Percentiles rank a stretch among this genome's conserved stretches.
These are phyloP conservation scores for Cyberlindnera mrakii DNA, from an alignment of 805 yeast species.

Conservation along the genomic window DNA sequence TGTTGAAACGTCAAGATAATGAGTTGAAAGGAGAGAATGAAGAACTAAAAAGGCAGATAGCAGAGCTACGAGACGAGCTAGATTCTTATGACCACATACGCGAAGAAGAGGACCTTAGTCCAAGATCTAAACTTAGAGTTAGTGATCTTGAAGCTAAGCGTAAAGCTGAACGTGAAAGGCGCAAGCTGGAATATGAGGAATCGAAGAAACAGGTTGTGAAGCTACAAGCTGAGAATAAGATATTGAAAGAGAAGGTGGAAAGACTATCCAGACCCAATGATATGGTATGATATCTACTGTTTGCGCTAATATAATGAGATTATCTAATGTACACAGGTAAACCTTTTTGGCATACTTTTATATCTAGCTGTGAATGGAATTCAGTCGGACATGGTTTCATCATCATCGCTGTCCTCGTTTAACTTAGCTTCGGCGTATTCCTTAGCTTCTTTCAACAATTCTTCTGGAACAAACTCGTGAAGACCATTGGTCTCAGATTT, in stretches of 20 bases:
- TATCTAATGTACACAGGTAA: neutral
- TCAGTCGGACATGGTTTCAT: constrained; percentile 32
- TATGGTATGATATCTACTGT: neutral
- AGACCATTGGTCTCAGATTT: constrained; percentile 67
- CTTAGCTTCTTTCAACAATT: constrained; percentile 74
- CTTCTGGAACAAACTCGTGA: constrained; percentile 78
- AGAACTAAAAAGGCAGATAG: constrained; percentile 9
- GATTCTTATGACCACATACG: constrained; percentile 11
- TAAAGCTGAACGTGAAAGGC: constrained; percentile 66
- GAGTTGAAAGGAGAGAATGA: constrained; percentile 1
- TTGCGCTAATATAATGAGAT: neutral
- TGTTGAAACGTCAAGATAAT: constrained; percentile 11
- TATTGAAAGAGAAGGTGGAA: constrained; percentile 27
- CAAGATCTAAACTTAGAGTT: constrained; percentile 43
- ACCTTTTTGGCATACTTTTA: neutral
- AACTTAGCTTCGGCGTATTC: constrained; percentile 78
- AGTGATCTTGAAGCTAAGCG: constrained; percentile 60
- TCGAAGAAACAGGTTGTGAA: constrained; percentile 45
- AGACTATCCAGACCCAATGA: neutral
- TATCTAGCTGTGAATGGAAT: neutral
- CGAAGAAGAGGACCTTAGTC: constrained; percentile 17
- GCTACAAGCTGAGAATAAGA: constrained; percentile 49
- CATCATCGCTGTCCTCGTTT: constrained; percentile 65
- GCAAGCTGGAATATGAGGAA: constrained; percentile 54
- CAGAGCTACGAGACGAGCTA: constrained; percentile 12